These are phyloP conservation scores for Henckelia pumila DNA, from an alignment of 257 asterid species.

Conservation along the genomic window DNA sequence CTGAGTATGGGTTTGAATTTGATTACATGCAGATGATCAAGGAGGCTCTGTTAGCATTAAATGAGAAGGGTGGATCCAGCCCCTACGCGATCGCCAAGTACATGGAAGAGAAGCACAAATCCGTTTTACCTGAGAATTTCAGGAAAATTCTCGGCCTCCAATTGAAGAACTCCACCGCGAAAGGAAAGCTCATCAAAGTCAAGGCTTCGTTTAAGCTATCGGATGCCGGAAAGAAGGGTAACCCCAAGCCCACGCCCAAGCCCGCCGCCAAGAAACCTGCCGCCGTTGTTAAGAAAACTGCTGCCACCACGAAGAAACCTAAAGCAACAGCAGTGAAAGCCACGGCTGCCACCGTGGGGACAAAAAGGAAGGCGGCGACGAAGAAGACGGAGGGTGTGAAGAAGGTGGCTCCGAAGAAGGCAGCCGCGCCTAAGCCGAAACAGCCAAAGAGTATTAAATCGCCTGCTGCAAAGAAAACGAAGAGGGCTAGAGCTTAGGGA, in stretches of 20 bases:
- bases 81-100: slow-evolving; percentile 66
- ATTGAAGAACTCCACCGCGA: slow-evolving; percentile 57
- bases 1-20: background rate
- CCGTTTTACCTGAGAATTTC: slow-evolving; percentile 61
- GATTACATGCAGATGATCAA: slow-evolving; percentile 63
- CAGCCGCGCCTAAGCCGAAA: slow-evolving; percentile 48
- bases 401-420: slow-evolving; percentile 36
- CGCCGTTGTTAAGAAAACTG: slow-evolving; percentile 1
- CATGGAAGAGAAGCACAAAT: slow-evolving; percentile 68
- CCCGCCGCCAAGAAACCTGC: slow-evolving; percentile 16
- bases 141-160: slow-evolving; percentile 60
- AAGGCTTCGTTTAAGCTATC: slow-evolving; percentile 71
- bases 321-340: background rate
- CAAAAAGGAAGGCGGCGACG: slow-evolving; percentile 33
- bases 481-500: slow-evolving; percentile 35
- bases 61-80: slow-evolving; percentile 67
- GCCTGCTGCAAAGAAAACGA: slow-evolving; percentile 57
- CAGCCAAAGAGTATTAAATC: slow-evolving; percentile 63
- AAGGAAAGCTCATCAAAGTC: slow-evolving; percentile 58
- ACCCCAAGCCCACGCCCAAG: background rate
- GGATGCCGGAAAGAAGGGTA: slow-evolving; percentile 37
- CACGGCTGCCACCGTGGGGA: slow-evolving; percentile 23
- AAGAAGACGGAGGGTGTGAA: slow-evolving; percentile 33
- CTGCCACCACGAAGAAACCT: too few relatives aligned
- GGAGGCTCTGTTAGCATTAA: slow-evolving; percentile 54